phyloP scores from a whole-genome alignment of 805 yeast species.

The Saccharomycopsis babjevae region DNA sequence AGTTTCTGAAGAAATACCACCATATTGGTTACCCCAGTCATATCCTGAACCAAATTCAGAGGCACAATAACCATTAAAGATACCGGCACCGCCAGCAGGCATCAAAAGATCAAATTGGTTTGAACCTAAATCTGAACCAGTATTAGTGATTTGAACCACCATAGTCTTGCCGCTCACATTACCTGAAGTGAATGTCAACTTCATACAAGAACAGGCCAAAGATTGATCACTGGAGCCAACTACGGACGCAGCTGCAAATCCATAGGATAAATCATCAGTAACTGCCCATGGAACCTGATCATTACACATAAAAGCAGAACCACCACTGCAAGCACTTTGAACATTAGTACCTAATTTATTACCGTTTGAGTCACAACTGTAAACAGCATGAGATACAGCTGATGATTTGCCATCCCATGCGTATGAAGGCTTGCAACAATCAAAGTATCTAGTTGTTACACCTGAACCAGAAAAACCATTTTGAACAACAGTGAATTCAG shows the following conservation, averaged over 20 bases:
- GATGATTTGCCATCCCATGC: constrained; percentile 10
- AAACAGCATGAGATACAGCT: constrained; percentile 1
- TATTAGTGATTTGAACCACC: constrained; percentile 13
- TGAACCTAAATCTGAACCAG: constrained; percentile 6
- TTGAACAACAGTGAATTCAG: not conserved
- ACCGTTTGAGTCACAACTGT: constrained; percentile 13
- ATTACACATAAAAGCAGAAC: constrained; percentile 12
- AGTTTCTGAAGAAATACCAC: constrained; percentile 10
- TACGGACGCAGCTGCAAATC: constrained; percentile 6
- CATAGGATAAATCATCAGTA: constrained; percentile 7
- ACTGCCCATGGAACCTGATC: constrained; percentile 13
- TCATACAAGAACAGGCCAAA: constrained; percentile 8
- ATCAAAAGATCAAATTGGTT: constrained; percentile 9
- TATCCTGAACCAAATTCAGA: constrained; percentile 7
- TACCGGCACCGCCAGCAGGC: constrained; percentile 15
- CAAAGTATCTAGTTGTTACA: constrained; percentile 11
- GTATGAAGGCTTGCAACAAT: constrained; percentile 13
- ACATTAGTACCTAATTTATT: not conserved
- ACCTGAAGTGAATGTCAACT: constrained; percentile 7
- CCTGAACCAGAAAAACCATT: constrained; percentile 12
- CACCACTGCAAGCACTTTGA: constrained; percentile 12
- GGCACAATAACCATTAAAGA: not conserved
- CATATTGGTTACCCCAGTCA: constrained; percentile 11
- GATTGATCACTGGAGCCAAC: constrained; percentile 1
- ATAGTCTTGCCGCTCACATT: constrained; percentile 7